Evolutionary conservation across 2,329 filamentous ascomycete genomes (phyloP), one percentile per base, ranked within the genome.

Genomic region (Xylaria sp.): DNA sequence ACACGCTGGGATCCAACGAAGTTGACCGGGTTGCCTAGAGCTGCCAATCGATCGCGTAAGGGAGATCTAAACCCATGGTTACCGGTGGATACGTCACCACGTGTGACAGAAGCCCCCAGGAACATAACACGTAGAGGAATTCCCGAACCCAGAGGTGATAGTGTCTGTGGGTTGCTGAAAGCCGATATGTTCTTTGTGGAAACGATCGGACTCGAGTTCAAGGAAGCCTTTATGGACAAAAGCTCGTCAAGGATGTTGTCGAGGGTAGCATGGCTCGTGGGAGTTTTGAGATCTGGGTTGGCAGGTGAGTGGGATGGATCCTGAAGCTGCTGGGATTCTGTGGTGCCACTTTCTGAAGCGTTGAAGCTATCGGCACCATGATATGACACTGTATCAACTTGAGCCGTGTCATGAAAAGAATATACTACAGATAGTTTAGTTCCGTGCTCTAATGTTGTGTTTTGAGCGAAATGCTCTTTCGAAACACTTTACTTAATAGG

Each of bases 41-140:
- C 65, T 8, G 63, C 63, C 4, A 81, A 69, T 54, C 76, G 74
- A 54, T 80, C 72, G 13, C 78, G 76, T 18, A 81, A 70, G 50
- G 66, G 68, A 46, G 75, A 73, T 4, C 75, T 72, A 56, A 74
- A 76, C 1, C 75, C 75, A 28, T 73, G 54, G 25, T 72, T 71
- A 28, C 71, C 73, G 6, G 70, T 71, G 6, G 75, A 76, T 44
- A 70, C 65, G 13, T 75, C 71, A 18, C 76, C 76, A 23, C 73
- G 69, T 1, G 68, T 73, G 50, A 76, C 72, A 2, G 74, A 77
- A 48, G 74, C 76, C 1, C 74, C 76, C 9, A 78, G 52, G 44
- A 73, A 72, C 76, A 77, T 77, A 55, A 77, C 66, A 20, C 76
- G 71, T 15, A 76, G 67, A 5, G 74, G 71, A 15, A 73, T 71